Evolutionary conservation across 2,329 filamentous ascomycete genomes (phyloP), one percentile per base, ranked within the genome.

Genomic region (Cladosporium cucumerinum): DNA sequence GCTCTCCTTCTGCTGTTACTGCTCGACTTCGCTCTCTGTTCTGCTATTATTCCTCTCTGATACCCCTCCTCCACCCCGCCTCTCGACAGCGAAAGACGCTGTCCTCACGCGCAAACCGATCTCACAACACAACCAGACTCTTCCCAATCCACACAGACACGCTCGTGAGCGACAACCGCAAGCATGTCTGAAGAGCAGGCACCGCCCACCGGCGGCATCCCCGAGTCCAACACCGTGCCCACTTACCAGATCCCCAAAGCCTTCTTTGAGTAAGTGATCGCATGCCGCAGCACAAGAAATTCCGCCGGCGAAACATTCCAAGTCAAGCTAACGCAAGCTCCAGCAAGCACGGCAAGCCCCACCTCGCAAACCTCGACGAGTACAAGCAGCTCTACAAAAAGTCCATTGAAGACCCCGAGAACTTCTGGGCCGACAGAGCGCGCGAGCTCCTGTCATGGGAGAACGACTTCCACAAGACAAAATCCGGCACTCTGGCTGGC

Each of bases 381-480:
- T 89, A 89, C 80, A 82, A 86, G 77, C 78, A 83, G 75, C 80
- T 89, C 72, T 89, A 89, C 78, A 86, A 87, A 74, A 85, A 99
- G 81, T 99, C 95, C 57, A 97, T 99, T 77, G 89, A 89, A 72
- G 84, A 95, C 72, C 94, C 95, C 58, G 82, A 93, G 69, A 88
- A 90, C 78, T 99, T 98, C 83, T 99, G 94, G 93, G 93, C 84
- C 67, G 85, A 85, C 70, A 84, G 90, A 77, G 95, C 93, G 58
- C 91, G 93, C 69, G 93, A 98, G 73, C 87, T 97, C 63, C 86
- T 99, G 71, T 89, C 90, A 59, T 99, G 95, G 91, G 88, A 92
- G 70, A 86, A 86, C 70, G 94, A 98, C 76, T 99, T 99, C 80
- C 82, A 96, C 78, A 98, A 93, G 14, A 93, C 96, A 61, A 87